Base-by-base conservation (phyloP, 495 filamentous ascomycete genomes). In the Cudoniella acicularis region DNA sequence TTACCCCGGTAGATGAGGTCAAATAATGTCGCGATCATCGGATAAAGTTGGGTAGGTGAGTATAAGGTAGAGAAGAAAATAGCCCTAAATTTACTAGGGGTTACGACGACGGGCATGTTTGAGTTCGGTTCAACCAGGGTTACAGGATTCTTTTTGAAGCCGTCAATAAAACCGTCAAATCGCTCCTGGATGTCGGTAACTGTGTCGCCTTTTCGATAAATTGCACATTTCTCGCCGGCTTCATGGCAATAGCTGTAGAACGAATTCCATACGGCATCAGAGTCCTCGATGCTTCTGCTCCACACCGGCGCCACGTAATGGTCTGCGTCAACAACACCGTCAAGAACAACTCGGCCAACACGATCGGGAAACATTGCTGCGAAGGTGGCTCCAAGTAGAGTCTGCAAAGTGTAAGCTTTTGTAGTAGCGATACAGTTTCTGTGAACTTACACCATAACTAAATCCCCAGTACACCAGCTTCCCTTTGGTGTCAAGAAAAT, bases 381-480 rank as follows among this genome's bases (percentile, higher is more conserved):
- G 63, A 78, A 80, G 13, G 71, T 90, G 67, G 82, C 73, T 0
- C 85, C 86, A 2, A 89, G 79, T 3, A 85, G 69, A 1, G 85
- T 87, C 70, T 62, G 47, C 11, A 48, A 27, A 51, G 51, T 21
- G 17, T 49, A 8, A 54, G 46, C 21, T 17, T 21, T 21, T 30
- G 17, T 16, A 48, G 26, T 16, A n/a, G 1, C 22, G 47, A 22
- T 16, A 11, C 23, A 27, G 11, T 16, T 43, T 8, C n/a, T 10
- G 0, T 30, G 11, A 0, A 57, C 62, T 42, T 52, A 64, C 62
- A 2, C 87, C 87, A 62, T 89, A 89, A n/a, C 82, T 86, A 16
- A 87, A 79, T 10, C 87, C 80, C 74, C 86, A 87, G 49, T 82
- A 87, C 4, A 82, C 74, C 18, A 88, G 69, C 20, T 73, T 72